Evolutionary conservation across 805 yeast genomes (phyloP).

Genomic region (Wickerhamomyces canadensis): DNA sequence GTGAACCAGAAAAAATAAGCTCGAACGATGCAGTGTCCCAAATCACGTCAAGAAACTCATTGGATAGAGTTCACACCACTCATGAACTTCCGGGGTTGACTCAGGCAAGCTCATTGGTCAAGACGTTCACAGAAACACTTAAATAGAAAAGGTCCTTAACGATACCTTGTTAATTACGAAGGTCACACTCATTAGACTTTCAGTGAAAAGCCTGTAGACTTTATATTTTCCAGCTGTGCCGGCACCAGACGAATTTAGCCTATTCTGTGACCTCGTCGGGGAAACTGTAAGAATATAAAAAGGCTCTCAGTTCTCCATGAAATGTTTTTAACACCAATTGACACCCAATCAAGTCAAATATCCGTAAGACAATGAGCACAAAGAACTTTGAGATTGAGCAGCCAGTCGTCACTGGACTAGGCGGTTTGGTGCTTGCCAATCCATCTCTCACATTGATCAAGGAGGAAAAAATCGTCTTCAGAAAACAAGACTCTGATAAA

Average conservation of each 20-base stretch:
- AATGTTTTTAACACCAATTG: no score
- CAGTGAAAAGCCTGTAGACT: no score
- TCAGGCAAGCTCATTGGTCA: neutral
- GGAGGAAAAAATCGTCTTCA: constrained; percentile 32
- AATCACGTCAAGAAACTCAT: neutral
- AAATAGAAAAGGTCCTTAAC: neutral
- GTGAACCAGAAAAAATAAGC: neutral
- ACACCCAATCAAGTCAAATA: neutral
- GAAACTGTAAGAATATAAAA: no score
- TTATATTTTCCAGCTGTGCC: no score
- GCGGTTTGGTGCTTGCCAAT: constrained; percentile 33
- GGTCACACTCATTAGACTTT: no score
- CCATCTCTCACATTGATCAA: constrained; percentile 32
- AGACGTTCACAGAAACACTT: neutral
- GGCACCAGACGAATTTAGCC: no score
- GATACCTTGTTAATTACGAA: no score
- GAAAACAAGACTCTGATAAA: constrained; percentile 36
- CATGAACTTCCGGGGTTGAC: neutral
- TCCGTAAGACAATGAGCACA: constrained; percentile 15
- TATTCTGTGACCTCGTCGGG: no score
- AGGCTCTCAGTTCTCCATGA: no score
- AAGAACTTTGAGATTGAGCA: constrained; percentile 36
- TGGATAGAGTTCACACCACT: neutral
- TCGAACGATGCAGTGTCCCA: neutral
- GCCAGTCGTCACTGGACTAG: constrained; percentile 32